Base-by-base conservation (phyloP, 148 eudicot species). In the Amaranthus cruentus region DNA sequence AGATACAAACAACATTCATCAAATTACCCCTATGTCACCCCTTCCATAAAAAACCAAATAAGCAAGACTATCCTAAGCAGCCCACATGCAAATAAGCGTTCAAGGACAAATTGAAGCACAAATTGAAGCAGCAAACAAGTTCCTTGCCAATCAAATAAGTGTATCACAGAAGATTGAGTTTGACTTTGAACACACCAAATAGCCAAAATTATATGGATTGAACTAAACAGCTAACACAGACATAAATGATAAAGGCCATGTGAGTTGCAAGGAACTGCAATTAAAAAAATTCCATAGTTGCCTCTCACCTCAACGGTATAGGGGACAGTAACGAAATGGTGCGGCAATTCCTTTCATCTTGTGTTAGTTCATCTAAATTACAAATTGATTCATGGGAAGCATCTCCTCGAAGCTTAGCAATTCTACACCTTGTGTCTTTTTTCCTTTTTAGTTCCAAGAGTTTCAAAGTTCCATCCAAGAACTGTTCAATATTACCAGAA, bases 351-450 rank as follows among this genome's bases (percentile, higher is more conserved):
- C 73, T 70, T 71, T 81, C 84, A 73, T 80, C 84, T 77, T 75
- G 82, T 53, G 72, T 78, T 54, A 50, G 64, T 79, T 54, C 84
- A 71, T 75, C 83, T 55, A 62, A 76, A 55, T 81, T 68, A 68
- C 66, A 43, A 61, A 73, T 68, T 72, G 76, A 66, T 56, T 61
- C 72, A 69, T 65, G 62, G 18, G 73, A 50, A 68, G 67, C 67
- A 71, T 59, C 77, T 51, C 11, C 67, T 15, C 62, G 60, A 75
- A 52, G 58, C 72, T 78, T 70, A 58, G 62, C 28, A 65, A 64
- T 60, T 61, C 61, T 73, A 73, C 46, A 78, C 50, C 42, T 56
- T 67, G 65, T 50, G 69, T 6, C 21, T 57, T 77, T 54, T 28
- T 28, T 28, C 38, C 38, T 28, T 28, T 28, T 28, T 28, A 28